Conservation (phyloP, 176 grass and related monocot species). For the Bolboschoenus planiculmis region DNA sequence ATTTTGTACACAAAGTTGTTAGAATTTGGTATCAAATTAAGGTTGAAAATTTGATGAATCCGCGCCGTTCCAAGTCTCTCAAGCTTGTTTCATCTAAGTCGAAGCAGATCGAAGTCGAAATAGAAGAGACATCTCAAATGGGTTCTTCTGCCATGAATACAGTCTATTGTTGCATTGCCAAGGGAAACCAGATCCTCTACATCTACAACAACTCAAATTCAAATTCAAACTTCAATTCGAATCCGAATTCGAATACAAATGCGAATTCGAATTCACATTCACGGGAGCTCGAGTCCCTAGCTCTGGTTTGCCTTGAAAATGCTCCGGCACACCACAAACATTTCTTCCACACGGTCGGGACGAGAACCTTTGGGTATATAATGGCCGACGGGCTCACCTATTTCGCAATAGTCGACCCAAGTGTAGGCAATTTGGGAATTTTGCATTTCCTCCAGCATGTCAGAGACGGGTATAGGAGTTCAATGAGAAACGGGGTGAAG, state of each 20-base stretch:
- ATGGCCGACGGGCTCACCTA: slow-evolving; percentile 55
- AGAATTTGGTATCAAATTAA: background rate
- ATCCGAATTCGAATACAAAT: slow-evolving; percentile 16
- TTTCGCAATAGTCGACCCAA: slow-evolving; percentile 85
- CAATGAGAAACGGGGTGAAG: slow-evolving; percentile 33
- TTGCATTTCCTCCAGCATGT: slow-evolving; percentile 69
- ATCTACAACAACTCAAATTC: slow-evolving; percentile 50
- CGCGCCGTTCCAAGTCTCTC: slow-evolving; percentile 65
- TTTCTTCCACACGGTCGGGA: slow-evolving; percentile 56
- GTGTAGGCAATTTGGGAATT: slow-evolving; percentile 47
- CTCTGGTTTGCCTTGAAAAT: slow-evolving; percentile 56
- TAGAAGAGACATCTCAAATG: slow-evolving; percentile 52
- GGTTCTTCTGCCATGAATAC: slow-evolving; percentile 63
- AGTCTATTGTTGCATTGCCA: slow-evolving; percentile 86
- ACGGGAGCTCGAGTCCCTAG: slow-evolving; percentile 32
- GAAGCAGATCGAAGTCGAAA: slow-evolving; percentile 53
- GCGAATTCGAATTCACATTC: slow-evolving; percentile 7
- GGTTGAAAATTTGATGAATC: slow-evolving; percentile 58
- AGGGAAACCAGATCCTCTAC: slow-evolving; percentile 51
- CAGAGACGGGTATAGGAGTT: slow-evolving; percentile 36
- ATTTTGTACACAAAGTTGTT: background rate
- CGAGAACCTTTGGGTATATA: slow-evolving; percentile 54
- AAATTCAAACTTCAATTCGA: slow-evolving; percentile 33
- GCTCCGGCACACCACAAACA: slow-evolving; percentile 45
- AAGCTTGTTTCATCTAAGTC: slow-evolving; percentile 55